Conservation (phyloP, 441 rosid genomes). For the Sinapis alba region DNA sequence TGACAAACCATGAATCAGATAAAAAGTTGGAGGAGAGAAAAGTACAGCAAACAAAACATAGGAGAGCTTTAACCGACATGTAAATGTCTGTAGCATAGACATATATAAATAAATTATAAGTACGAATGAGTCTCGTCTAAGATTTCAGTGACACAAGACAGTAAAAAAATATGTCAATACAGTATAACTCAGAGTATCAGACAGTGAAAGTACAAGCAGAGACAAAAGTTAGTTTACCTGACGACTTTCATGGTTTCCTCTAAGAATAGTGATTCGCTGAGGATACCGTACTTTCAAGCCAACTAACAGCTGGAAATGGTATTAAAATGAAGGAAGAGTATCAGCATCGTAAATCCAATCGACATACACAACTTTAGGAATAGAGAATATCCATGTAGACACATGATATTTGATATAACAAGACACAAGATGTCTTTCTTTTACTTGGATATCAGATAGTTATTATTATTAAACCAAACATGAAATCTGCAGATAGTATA, state of each 20-base stretch:
- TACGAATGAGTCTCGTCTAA: neutral
- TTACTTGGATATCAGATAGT: neutral
- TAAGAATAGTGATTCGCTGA: constrained; percentile 77
- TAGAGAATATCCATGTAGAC: neutral
- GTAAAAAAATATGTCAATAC: neutral
- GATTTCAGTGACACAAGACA: neutral
- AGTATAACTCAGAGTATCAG: neutral
- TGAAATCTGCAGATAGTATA: neutral
- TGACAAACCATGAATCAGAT: constrained; percentile 37
- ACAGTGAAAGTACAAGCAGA: constrained; percentile 9
- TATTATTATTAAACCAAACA: neutral
- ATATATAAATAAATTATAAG: neutral
- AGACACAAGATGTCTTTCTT: neutral
- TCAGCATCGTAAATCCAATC: constrained; percentile 6
- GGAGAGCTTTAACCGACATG: neutral
- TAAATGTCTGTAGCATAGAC: neutral
- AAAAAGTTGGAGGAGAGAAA: constrained; percentile 6
- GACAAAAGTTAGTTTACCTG: constrained; percentile 47
- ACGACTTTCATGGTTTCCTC: constrained; percentile 84
- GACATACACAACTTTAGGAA: neutral
- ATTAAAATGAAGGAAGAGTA: constrained; percentile 19
- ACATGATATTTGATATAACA: neutral
- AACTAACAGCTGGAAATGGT: constrained; percentile 58
- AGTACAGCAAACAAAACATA: neutral
- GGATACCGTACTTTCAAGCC: constrained; percentile 74